Base-by-base conservation (phyloP, 768 basidiomycete genomes). In the Lactarius sanguifluus region DNA sequence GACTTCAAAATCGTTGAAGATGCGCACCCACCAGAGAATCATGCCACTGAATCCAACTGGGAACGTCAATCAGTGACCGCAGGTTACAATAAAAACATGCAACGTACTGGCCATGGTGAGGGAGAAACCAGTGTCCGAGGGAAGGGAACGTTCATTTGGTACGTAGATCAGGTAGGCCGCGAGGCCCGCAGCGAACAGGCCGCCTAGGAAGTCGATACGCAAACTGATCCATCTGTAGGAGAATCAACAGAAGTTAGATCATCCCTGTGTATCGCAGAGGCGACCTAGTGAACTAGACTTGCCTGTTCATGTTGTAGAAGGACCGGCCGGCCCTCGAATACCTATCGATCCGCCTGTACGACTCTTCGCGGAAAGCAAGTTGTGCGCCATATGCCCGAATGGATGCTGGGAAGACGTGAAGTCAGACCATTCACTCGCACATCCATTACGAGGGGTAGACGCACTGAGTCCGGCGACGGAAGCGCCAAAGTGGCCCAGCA, bases 321-420 rank as follows among this genome's bases (percentile, higher is more conserved):
- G 75, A 75, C 23, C 80, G 71, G 3, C 76, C 78, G 0, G 79
- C 72, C 43, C 77, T 76, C n/a, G 76, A 75, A 69, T 82, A 87
- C 43, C 75, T 76, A 70, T 87, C 80, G 25, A 86, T 81, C 5
- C 82, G 77, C 36, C 72, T 68, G 57, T 81, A 71, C 6, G 83
- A 80, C 68, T 85, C 79, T 62, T 38, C 59, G 64, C 73, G 79
- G 73, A 78, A 83, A 6, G 76, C 71, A 5, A 77, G 75, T 69
- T 86, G 79, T 12, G 84, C 83, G 18, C 82, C 81, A 67, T 85
- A 87, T 1, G 85, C 85, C 10, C 85, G 78, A 45, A 87, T 85
- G 2, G 83, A 82, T 5, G 76, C 73, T 79, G 72, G 18, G 36
- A 16, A 20, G 10, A 3, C 30, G 36, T n/a, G 1, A 15, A n/a